Conservation (phyloP, 2,329 filamentous ascomycete genomes). For the Aspergillus costaricaensis region DNA sequence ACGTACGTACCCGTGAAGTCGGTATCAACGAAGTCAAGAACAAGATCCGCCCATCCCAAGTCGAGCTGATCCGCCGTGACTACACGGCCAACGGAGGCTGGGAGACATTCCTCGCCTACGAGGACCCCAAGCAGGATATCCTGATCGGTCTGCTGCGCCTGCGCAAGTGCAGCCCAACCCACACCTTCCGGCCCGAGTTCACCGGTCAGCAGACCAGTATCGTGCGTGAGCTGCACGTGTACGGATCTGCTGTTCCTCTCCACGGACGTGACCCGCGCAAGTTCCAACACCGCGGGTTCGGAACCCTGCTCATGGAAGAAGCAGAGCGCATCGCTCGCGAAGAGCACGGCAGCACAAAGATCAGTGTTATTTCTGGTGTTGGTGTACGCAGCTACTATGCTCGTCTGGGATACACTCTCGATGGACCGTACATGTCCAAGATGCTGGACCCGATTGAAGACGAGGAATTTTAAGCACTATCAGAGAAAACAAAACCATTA, state of each 20-base stretch:
- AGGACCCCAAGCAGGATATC: conserved; percentile 98
- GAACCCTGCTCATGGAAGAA: conserved; percentile 95
- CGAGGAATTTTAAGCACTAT: conserved; percentile 25
- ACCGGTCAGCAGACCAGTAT: conserved; percentile 84
- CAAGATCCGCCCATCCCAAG: conserved; percentile 94
- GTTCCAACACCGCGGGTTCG: conserved; percentile 97
- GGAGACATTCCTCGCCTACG: conserved; percentile 98
- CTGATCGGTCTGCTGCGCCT: conserved; percentile 86
- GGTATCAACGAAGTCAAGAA: conserved; percentile 99
- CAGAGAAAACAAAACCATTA: background rate
- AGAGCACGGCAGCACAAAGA: conserved; percentile 91
- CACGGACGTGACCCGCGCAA: conserved; percentile 93
- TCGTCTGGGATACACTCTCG: conserved; percentile 88
- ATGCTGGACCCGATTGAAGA: conserved; percentile 46
- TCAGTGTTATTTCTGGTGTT: conserved; percentile 96
- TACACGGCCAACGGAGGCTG: conserved; percentile 95
- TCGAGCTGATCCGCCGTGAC: conserved; percentile 91
- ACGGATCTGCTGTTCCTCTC: conserved; percentile 94
- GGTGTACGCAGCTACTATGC: conserved; percentile 94
- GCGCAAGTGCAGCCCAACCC: conserved; percentile 85
- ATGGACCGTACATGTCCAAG: conserved; percentile 77
- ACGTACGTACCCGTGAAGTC: conserved; percentile 93
- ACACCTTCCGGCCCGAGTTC: conserved; percentile 89
- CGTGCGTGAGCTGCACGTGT: conserved; percentile 93
- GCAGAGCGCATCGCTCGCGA: conserved; percentile 92